Percentiles rank a stretch among this genome's conserved stretches.
These are phyloP conservation scores for Monosporozyma yasuniensis DNA, from an alignment of 805 yeast genomes.

Conservation along the genomic window DNA sequence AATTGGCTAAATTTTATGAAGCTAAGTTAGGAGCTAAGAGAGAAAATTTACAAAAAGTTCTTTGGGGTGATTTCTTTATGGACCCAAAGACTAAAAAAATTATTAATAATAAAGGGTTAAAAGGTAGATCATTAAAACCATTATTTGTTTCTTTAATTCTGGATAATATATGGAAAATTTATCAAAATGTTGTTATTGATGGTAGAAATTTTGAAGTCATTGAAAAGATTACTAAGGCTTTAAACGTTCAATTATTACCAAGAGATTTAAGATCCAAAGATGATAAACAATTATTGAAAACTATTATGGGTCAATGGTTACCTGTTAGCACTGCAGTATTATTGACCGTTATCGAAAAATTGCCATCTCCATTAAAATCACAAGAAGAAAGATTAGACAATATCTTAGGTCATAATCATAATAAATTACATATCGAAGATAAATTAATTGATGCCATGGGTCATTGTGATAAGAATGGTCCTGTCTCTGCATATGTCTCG, in stretches of 20 bases:
- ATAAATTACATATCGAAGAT: constrained; percentile 35
- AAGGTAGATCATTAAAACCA: constrained; percentile 60
- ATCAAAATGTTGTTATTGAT: constrained; percentile 57
- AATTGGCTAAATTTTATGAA: constrained; percentile 80
- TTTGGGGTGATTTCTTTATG: constrained; percentile 90
- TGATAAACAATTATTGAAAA: constrained; percentile 47
- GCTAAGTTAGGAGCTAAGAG: constrained; percentile 77
- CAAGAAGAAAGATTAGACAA: constrained; percentile 65
- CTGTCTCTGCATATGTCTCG: constrained; percentile 71
- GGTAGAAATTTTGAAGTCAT: constrained; percentile 62
- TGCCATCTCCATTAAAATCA: constrained; percentile 76
- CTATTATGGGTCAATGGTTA: constrained; percentile 85
- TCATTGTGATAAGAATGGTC: constrained; percentile 58
- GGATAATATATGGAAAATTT: constrained; percentile 89
- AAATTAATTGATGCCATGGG: constrained; percentile 47
- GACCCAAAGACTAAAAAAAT: constrained; percentile 88
- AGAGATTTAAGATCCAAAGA: constrained; percentile 78
- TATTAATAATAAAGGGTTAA: constrained; percentile 53
- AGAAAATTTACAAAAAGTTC: constrained; percentile 66
- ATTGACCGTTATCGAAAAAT: constrained; percentile 70
- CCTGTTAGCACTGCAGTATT: constrained; percentile 84
- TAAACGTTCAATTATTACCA: constrained; percentile 59
- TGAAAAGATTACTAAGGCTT: constrained; percentile 62
- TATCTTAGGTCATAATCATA: constrained; percentile 39
- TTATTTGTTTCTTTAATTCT: constrained; percentile 78